These are phyloP conservation scores for Biscutella laevigata DNA, from an alignment of 441 rosid species.

Conservation along the genomic window DNA sequence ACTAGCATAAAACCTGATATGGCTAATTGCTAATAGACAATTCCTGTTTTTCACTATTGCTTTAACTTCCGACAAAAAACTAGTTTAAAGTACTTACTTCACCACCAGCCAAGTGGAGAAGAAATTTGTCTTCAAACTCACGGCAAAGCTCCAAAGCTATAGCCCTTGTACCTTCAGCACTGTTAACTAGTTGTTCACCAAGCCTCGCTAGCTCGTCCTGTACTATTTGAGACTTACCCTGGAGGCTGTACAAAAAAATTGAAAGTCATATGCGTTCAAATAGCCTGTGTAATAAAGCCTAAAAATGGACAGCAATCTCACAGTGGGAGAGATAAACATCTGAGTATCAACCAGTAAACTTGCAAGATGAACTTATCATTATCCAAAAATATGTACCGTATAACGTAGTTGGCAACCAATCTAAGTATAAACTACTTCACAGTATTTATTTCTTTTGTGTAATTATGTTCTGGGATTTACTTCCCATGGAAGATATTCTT, in stretches of 20 bases:
- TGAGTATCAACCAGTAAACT: too few species aligned
- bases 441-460: background rate
- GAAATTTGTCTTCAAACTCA: constrained; percentile 71
- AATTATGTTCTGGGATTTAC: background rate
- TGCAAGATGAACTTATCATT: background rate
- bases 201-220: constrained; percentile 66
- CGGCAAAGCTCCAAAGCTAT: constrained; percentile 71
- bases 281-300: too few species aligned
- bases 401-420: background rate
- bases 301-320: too few species aligned
- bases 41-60: constrained; percentile 15
- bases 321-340: too few species aligned
- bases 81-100: constrained; percentile 43
- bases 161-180: constrained; percentile 70
- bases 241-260: constrained; percentile 38
- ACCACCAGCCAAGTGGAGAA: constrained; percentile 59
- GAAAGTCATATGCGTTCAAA: too few species aligned
- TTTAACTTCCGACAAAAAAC: background rate
- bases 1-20: background rate
- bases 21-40: constrained; percentile 9
- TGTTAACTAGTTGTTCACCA: constrained; percentile 59
- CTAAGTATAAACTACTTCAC: background rate
- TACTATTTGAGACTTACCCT: constrained; percentile 65
- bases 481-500: background rate
- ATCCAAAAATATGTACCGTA: background rate